These are phyloP conservation scores for Penicillium vulpinum DNA, from an alignment of 2,329 filamentous ascomycete genomes.

Conservation along the genomic window DNA sequence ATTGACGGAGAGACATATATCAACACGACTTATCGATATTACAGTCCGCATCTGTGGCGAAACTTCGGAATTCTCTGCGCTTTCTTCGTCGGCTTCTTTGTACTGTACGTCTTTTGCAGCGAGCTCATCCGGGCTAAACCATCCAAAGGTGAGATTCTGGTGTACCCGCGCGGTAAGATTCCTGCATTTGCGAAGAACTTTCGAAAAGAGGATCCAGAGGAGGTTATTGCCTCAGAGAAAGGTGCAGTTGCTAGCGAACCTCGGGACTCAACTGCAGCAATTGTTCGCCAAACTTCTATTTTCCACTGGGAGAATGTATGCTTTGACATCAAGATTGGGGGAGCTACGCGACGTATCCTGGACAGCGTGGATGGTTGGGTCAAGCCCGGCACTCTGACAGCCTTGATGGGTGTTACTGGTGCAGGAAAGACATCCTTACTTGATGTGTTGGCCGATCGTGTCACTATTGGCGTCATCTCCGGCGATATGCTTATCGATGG, in stretches of 20 bases:
- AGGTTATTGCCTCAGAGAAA: conserved; percentile 27
- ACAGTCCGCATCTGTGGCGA: conserved; percentile 60
- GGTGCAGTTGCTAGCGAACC: conserved; percentile 64
- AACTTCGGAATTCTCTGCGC: conserved; percentile 68
- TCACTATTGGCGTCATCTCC: conserved; percentile 82
- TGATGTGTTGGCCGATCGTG: conserved; percentile 80
- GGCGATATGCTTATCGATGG: conserved; percentile 84
- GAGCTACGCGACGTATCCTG: conserved; percentile 71
- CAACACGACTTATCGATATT: conserved; percentile 57
- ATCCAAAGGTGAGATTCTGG: conserved; percentile 71
- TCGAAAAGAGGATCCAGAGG: conserved; percentile 27
- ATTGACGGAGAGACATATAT: conserved; percentile 63
- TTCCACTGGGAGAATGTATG: conserved; percentile 86
- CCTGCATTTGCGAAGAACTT: conserved; percentile 44
- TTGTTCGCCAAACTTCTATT: conserved; percentile 69
- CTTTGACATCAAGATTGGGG: conserved; percentile 80
- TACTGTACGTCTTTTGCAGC: conserved; percentile 61
- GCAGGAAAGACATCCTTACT: conserved; percentile 91
- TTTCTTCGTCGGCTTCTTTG: conserved; percentile 60
- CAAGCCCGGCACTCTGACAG: conserved; percentile 85
- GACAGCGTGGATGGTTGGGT: conserved; percentile 91
- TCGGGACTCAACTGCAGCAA: conserved; percentile 67
- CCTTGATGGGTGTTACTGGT: conserved; percentile 84
- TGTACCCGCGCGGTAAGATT: conserved; percentile 70
- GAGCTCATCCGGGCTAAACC: conserved; percentile 64